These are phyloP conservation scores for Fonsecaea erecta DNA, from an alignment of 2,329 filamentous ascomycete genomes.

Conservation along the genomic window DNA sequence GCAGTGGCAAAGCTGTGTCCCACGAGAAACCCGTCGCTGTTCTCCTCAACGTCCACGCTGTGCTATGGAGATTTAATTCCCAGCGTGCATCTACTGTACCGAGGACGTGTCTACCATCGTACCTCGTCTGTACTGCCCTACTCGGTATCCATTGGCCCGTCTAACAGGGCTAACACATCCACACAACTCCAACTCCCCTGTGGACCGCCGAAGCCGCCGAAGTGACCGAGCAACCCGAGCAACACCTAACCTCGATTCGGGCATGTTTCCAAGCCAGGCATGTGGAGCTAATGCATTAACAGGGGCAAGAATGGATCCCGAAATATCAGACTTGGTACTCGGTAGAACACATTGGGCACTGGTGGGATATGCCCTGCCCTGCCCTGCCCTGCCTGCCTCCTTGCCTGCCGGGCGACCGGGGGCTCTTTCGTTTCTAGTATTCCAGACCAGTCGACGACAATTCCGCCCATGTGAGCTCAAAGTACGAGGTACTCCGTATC, in stretches of 20 bases:
- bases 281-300: not conserved
- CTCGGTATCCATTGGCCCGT: not conserved
- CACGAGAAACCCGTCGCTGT: too few species aligned
- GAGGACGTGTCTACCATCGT: too few species aligned
- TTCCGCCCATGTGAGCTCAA: not conserved
- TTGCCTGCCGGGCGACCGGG: too few species aligned
- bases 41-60: not conserved
- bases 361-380: not conserved
- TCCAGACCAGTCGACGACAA: not conserved
- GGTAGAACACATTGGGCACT: too few species aligned
- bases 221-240: slow-evolving; percentile 2
- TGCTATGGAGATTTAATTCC: not conserved
- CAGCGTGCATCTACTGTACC: not conserved
- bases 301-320: not conserved
- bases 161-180: not conserved
- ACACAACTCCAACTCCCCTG: too few species aligned
- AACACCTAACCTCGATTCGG: not conserved
- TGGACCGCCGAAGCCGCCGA: not conserved
- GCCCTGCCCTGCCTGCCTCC: too few species aligned
- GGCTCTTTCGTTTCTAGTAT: too few species aligned
- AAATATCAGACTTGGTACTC: not conserved
- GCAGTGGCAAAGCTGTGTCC: too few species aligned
- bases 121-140: too few species aligned
- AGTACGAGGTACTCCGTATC: too few species aligned
- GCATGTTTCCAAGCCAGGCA: not conserved